Base-by-base conservation (phyloP, 2,329 filamentous ascomycete genomes). In the Salinomyces thailandicus region DNA sequence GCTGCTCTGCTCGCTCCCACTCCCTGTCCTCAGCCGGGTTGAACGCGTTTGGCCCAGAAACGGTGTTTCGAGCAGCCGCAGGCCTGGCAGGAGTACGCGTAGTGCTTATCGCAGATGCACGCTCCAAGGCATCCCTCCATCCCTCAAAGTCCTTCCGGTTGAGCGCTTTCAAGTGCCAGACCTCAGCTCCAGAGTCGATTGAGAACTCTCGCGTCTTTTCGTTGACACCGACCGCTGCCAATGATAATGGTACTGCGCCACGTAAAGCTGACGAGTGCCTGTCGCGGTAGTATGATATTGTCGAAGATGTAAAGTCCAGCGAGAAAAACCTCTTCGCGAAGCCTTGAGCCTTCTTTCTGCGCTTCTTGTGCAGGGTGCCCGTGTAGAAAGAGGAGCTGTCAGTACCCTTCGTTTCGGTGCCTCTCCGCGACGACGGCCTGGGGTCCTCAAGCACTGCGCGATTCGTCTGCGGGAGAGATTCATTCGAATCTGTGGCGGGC, bases 321-420 rank as follows among this genome's bases (percentile, higher is more conserved):
- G 89, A 95, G 63, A 98, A 98, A 69, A 91, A 98, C 24, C 91
- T 77, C 38, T 85, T 76, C 5, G 91, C 91, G 60, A 86, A 93
- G 29, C 89, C 89, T 60, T 96, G 91, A 31, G 87, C 86, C 64
- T 84, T 81, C 72, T 95, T 96, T 41, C 91, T 77, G 47, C 87
- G 76, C 52, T 91, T 79, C 70, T 98, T 98, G 46, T 86, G 78
- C 44, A 98, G 64, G 5, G 82, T 73, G 13, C 91, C 91, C 0
- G 84, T 86, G 55, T 94, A 84, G 48, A 87, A 82, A 11, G 76
- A 76, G 11, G 62, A 45, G 1, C 54, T 54, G 39, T 53, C 51
- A 5, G 46, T 29, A 24, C 52, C 51, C 31, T 47, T 54, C 31
- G 44, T 50, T 44, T 57, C 52, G 5, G 48, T 38, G n/a, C 49